A percentile compares a stretch with the other conserved stretches of the same genome.
Conservation (phyloP, 306 rosid species). For the Quercus robur region DNA sequence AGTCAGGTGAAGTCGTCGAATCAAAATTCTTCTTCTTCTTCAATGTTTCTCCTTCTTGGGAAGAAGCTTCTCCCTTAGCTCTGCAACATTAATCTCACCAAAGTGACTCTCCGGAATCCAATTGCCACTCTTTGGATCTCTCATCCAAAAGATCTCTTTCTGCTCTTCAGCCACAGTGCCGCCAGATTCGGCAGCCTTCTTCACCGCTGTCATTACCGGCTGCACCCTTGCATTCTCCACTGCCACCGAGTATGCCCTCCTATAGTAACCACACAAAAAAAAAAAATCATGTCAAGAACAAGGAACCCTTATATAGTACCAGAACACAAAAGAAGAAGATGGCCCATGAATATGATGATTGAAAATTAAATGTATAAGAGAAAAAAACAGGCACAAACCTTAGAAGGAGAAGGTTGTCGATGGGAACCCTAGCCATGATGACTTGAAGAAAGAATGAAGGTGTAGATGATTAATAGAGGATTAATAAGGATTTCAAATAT, state of each 20-base stretch:
- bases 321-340: not conserved
- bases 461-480: not conserved
- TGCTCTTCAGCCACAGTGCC: not conserved
- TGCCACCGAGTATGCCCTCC: conserved; percentile 16
- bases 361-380: not conserved
- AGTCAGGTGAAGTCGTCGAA: too few species aligned
- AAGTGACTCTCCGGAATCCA: conserved; percentile 70
- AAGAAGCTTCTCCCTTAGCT: conserved; percentile 48
- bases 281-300: not conserved
- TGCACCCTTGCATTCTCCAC: conserved; percentile 11
- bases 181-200: not conserved
- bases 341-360: not conserved
- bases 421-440: conserved; percentile 29
- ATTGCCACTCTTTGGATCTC: conserved; percentile 57
- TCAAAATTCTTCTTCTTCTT: too few species aligned
- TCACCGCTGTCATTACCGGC: not conserved
- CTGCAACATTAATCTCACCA: conserved; percentile 39
- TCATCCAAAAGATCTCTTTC: conserved; percentile 54
- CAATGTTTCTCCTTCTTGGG: conserved; percentile 11
- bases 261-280: conserved; percentile 8
- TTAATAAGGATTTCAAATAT: not conserved
- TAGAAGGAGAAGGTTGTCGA: conserved; percentile 20
- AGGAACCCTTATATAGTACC: not conserved
- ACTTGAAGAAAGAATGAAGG: not conserved
- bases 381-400: conserved; percentile 12